Evolutionary conservation across 2,329 filamentous ascomycete species (phyloP).

Genomic region (Neofusicoccum sp.): DNA sequence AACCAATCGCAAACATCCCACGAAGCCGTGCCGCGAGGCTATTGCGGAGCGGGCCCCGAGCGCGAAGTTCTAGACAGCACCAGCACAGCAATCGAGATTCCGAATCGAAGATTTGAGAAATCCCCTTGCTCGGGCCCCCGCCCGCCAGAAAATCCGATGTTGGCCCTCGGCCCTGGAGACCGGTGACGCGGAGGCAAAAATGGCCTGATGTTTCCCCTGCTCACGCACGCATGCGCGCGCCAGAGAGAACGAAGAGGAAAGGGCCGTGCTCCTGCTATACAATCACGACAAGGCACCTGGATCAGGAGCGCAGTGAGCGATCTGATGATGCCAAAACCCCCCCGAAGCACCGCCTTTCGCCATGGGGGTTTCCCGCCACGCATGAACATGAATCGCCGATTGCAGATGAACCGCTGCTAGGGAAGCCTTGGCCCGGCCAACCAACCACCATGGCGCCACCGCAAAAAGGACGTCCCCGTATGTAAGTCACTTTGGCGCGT

Average conservation of each 20-base stretch:
- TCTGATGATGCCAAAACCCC: too few relatives aligned
- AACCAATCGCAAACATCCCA: background rate
- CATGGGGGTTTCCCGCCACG: background rate
- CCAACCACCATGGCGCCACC: too few relatives aligned
- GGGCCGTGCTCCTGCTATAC: background rate
- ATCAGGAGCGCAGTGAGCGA: too few relatives aligned
- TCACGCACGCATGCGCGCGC: too few relatives aligned
- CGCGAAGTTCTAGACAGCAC: background rate
- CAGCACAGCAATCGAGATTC: background rate
- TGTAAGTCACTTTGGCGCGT: too few relatives aligned
- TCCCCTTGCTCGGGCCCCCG: background rate
- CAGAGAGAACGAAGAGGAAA: background rate
- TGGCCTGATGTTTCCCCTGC: background rate
- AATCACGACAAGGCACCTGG: too few relatives aligned
- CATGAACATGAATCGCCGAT: slow-evolving; percentile 7
- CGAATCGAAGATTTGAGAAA: background rate
- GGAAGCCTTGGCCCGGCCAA: too few relatives aligned
- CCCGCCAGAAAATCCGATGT: background rate
- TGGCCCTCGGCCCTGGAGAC: background rate
- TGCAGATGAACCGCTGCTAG: too few relatives aligned
- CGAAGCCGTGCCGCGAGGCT: too few relatives aligned
- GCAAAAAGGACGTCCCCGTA: too few relatives aligned
- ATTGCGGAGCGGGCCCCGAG: background rate
- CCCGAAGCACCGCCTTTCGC: background rate
- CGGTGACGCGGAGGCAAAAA: background rate